A percentile compares a stretch with the other conserved stretches of the same genome.
phyloP scores from a whole-genome alignment of 768 basidiomycete genomes.

The Gautieria morchelliformis region DNA sequence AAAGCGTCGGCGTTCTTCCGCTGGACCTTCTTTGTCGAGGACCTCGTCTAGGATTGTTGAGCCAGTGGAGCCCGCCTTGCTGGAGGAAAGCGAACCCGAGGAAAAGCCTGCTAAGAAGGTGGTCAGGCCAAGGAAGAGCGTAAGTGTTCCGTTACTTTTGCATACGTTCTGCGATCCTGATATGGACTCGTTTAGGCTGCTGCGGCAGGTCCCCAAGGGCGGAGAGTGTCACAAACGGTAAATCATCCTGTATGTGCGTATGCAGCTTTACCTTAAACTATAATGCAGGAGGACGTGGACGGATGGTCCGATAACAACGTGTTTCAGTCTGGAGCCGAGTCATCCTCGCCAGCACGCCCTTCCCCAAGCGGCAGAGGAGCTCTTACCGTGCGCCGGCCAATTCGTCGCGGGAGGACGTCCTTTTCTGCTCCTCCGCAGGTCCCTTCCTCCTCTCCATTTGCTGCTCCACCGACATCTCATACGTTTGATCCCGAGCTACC shows the following conservation, averaged over 20 bases:
- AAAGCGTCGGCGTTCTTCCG: conserved; percentile 74
- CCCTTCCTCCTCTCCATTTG: conserved; percentile 8
- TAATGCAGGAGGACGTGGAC: conserved; percentile 25
- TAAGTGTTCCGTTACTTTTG: conserved; percentile 4
- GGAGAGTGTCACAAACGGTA: conserved; percentile 44
- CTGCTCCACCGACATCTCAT: conserved; percentile 17
- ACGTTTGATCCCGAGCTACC: conserved; percentile 49
- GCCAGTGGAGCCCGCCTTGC: neutral
- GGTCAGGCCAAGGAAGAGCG: conserved; percentile 19
- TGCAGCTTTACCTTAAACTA: neutral
- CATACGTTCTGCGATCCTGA: neutral
- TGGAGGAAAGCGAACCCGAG: conserved; percentile 43
- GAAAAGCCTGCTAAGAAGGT: conserved; percentile 56
- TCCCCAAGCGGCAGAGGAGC: conserved; percentile 40
- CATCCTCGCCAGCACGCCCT: conserved; percentile 67
- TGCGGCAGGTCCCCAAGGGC: conserved; percentile 41
- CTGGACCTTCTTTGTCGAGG: conserved; percentile 44
- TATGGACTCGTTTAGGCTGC: conserved; percentile 26
- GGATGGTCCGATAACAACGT: conserved; percentile 89
- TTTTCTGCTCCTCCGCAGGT: conserved; percentile 59
- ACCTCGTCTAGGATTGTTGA: conserved; percentile 30
- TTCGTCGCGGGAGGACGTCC: conserved; percentile 54
- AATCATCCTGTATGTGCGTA: conserved; percentile 12
- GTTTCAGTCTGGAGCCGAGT: conserved; percentile 84
- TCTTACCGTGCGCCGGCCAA: conserved; percentile 28